Conservation (phyloP, 495 filamentous ascomycete genomes). For the Amniculicola lignicola region DNA sequence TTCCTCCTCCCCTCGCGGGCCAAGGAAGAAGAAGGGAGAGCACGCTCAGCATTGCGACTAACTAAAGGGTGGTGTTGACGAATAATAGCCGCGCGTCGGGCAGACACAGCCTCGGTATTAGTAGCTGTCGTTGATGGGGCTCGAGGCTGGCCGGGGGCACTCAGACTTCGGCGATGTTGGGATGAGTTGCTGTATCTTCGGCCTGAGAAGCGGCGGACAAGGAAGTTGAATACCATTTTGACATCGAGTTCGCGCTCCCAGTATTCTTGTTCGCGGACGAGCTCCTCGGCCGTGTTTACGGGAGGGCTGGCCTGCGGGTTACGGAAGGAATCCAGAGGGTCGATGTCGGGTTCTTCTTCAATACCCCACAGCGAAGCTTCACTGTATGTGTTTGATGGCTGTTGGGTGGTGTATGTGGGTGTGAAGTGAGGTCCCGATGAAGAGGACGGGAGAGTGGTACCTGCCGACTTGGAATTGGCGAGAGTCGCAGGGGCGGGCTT, state of each 20-base stretch:
- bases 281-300: slow-evolving; percentile 26
- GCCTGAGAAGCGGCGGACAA: slow-evolving; percentile 64
- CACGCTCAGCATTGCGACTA: slow-evolving; percentile 11
- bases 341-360: slow-evolving; percentile 54
- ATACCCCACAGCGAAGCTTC: slow-evolving; percentile 66
- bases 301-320: slow-evolving; percentile 23
- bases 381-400: slow-evolving; percentile 22
- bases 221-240: slow-evolving; percentile 81
- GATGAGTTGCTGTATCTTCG: slow-evolving; percentile 18
- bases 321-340: slow-evolving; percentile 25
- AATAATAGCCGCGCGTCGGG: slow-evolving; percentile 76
- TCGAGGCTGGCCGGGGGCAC: slow-evolving; percentile 34
- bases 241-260: slow-evolving; percentile 88
- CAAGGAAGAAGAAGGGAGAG: slow-evolving; percentile 39
- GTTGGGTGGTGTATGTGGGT: slow-evolving; percentile 34
- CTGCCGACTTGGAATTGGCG: slow-evolving; percentile 9
- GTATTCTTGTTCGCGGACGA: slow-evolving; percentile 54
- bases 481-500: not conserved
- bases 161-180: slow-evolving; percentile 1
- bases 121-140: slow-evolving; percentile 33
- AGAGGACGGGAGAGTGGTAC: too few relatives aligned
- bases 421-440: slow-evolving; percentile 52
- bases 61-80: slow-evolving; percentile 73
- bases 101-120: slow-evolving; percentile 50
- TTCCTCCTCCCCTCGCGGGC: slow-evolving; percentile 47